These are phyloP conservation scores for Termitomyces sp. DNA, from an alignment of 768 basidiomycete species.

Conservation along the genomic window DNA sequence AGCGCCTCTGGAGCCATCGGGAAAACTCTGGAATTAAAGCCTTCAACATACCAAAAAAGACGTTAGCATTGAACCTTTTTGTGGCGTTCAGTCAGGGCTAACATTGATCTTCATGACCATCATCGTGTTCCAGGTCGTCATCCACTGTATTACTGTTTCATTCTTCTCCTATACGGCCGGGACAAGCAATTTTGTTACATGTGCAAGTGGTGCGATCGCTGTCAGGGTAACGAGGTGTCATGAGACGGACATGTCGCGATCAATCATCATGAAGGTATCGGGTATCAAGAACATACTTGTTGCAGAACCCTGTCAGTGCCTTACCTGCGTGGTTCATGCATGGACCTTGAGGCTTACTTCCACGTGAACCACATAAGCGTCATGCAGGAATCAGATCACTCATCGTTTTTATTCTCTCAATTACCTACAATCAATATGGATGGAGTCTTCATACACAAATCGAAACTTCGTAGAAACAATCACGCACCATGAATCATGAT, in stretches of 20 bases:
- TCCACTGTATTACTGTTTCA: not conserved
- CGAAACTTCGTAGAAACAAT: not conserved
- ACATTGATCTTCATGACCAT: not conserved
- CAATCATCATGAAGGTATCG: not conserved
- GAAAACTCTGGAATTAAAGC: too few species aligned
- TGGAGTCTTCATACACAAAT: not conserved
- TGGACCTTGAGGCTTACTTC: too few species aligned
- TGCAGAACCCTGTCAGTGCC: too few species aligned
- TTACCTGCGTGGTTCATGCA: too few species aligned
- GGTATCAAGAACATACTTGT: not conserved
- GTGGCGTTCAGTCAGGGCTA: too few species aligned
- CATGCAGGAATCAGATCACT: not conserved
- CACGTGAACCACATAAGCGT: not conserved
- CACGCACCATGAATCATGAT: not conserved
- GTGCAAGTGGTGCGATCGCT: not conserved
- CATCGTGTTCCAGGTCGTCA: not conserved
- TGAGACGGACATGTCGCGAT: not conserved
- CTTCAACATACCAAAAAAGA: too few species aligned
- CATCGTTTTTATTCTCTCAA: not conserved
- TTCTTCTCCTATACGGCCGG: not conserved
- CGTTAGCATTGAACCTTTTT: too few species aligned
- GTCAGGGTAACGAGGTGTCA: not conserved
- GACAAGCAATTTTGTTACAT: not conserved
- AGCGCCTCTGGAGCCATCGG: too few species aligned
- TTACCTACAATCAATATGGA: not conserved